Percentiles rank a stretch among this genome's conserved stretches.
Conservation (phyloP, 768 basidiomycete genomes). For the Pisolithus sp. region DNA sequence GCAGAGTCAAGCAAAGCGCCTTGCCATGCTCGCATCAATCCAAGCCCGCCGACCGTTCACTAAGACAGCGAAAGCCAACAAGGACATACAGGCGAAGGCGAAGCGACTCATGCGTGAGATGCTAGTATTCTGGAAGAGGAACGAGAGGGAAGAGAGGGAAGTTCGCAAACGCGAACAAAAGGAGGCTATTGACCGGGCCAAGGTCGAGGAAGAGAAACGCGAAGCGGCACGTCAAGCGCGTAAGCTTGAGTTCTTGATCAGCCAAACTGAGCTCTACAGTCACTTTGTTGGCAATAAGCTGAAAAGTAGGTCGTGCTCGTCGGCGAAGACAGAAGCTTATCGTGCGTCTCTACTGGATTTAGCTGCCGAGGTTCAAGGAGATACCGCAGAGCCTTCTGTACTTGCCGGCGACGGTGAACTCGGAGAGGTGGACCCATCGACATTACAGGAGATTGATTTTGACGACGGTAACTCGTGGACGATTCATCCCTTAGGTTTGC, state of each 20-base stretch:
- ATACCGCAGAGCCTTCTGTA: conserved; percentile 33
- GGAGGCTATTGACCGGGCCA: conserved; percentile 83
- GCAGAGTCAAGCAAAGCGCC: conserved; percentile 65
- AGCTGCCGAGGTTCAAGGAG: conserved; percentile 78
- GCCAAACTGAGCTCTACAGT: conserved; percentile 96
- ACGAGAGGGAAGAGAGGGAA: conserved; percentile 94
- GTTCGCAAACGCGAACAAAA: conserved; percentile 91
- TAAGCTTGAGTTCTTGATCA: conserved; percentile 97
- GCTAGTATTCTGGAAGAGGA: conserved; percentile 96
- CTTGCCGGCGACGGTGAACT: conserved; percentile 54
- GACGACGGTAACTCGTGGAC: conserved; percentile 66
- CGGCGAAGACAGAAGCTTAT: conserved; percentile 10
- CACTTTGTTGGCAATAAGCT: conserved; percentile 98
- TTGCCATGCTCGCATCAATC: conserved; percentile 66
- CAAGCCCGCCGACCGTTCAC: conserved; percentile 74
- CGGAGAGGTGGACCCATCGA: conserved; percentile 43
- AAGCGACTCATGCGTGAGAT: conserved; percentile 92
- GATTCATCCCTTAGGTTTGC: conserved; percentile 1
- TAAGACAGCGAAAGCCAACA: conserved; percentile 68
- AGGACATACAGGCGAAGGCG: conserved; percentile 79
- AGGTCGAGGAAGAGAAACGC: conserved; percentile 86
- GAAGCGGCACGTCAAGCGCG: conserved; percentile 91
- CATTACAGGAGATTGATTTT: conserved; percentile 77
- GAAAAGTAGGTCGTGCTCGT: conserved; percentile 53
- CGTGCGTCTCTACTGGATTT: conserved; percentile 11